Evolutionary conservation across 768 basidiomycete species (phyloP).

Genomic region (Pholiota molesta): DNA sequence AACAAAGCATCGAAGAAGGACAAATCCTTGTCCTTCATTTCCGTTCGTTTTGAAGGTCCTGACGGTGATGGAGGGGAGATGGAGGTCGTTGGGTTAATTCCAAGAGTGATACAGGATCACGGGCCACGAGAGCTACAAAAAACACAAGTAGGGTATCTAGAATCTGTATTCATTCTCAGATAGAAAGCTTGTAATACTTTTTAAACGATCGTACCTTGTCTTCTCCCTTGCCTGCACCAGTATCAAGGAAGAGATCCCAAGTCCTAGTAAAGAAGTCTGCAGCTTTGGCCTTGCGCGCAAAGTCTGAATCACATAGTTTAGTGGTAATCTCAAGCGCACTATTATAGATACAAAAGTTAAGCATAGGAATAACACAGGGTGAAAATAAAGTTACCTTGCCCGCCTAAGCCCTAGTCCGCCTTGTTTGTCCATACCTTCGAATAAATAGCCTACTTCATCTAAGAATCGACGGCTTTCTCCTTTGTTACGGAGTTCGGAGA

Average conservation of each 20-base stretch:
- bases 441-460: constrained; percentile 84
- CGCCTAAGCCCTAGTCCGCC: constrained; percentile 60
- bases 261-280: constrained; percentile 71
- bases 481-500: constrained; percentile 78
- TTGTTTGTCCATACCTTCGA: constrained; percentile 70
- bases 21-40: constrained; percentile 10
- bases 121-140: constrained; percentile 64
- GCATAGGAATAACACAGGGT: neutral
- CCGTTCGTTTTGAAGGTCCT: constrained; percentile 13
- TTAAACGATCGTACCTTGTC: constrained; percentile 42
- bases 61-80: constrained; percentile 14
- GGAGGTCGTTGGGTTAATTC: constrained; percentile 51
- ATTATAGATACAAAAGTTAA: constrained; percentile 3
- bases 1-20: constrained; percentile 47
- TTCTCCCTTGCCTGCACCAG: constrained; percentile 62
- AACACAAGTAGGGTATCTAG: constrained; percentile 65
- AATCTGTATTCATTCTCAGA: constrained; percentile 41
- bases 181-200: neutral
- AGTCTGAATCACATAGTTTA: constrained; percentile 74
- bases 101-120: constrained; percentile 54
- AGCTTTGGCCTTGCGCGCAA: constrained; percentile 77
- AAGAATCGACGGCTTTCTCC: constrained; percentile 81
- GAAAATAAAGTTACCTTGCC: constrained; percentile 53
- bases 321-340: constrained; percentile 79
- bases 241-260: constrained; percentile 65